phyloP scores from a whole-genome alignment of 1,284 basidiomycete genomes.

The Cutaneotrichosporon cavernicola region DNA sequence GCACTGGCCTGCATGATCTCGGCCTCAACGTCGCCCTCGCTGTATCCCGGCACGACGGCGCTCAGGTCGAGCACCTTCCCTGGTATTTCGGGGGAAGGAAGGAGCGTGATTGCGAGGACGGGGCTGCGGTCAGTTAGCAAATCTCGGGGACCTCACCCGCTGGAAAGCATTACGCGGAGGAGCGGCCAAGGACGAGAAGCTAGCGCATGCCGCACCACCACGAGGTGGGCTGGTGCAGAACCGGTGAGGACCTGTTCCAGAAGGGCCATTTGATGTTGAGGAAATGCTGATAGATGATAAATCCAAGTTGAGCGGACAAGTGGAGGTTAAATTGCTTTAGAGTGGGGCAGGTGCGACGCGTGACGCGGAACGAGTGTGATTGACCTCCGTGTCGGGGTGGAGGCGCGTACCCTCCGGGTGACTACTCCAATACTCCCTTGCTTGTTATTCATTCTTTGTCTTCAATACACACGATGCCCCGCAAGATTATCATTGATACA shows the following conservation, averaged over 20 bases:
- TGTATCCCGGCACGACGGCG: constrained; percentile 14
- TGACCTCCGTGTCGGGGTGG: background rate
- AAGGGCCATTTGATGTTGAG: constrained; percentile 14
- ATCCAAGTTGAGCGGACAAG: constrained; percentile 1
- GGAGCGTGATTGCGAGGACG: background rate
- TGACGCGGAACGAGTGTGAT: too few relatives aligned
- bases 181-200: constrained; percentile 15
- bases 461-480: constrained; percentile 23
- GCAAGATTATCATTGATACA: constrained; percentile 52
- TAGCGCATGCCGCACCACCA: constrained; percentile 32
- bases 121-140: constrained; percentile 10
- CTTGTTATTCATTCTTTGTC: background rate
- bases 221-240: constrained; percentile 41
- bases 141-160: background rate
- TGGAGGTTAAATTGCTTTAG: background rate
- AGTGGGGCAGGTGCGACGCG: too few relatives aligned
- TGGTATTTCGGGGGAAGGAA: background rate
- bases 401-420: background rate
- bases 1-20: constrained; percentile 29
- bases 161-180: constrained; percentile 10
- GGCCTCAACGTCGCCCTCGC: constrained; percentile 15
- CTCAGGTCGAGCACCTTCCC: constrained; percentile 15
- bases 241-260: constrained; percentile 38
- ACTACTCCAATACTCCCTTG: background rate
- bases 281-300: background rate